Evolutionary conservation across 75 land plant genomes (phyloP).

Genomic region (Chamaecyparis obtusa): DNA sequence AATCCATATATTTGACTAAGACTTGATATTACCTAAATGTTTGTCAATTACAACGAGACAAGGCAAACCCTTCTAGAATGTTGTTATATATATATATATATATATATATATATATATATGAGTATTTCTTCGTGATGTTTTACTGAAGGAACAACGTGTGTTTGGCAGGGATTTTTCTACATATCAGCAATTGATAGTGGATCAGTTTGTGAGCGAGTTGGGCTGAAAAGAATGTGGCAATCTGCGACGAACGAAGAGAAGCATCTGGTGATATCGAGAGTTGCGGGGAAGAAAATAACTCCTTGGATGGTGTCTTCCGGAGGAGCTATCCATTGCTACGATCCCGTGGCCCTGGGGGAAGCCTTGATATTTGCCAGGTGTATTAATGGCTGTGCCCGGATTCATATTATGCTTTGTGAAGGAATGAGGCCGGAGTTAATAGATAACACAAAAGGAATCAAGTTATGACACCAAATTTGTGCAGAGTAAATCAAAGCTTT

Average conservation of each 20-base stretch:
- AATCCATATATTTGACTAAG: no score
- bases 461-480: background rate
- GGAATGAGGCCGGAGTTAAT: background rate
- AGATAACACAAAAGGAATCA: background rate
- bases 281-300: slow-evolving; percentile 33
- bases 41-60: no score
- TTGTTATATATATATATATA: no score
- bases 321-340: slow-evolving; percentile 38
- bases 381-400: background rate
- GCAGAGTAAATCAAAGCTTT: no score
- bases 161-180: slow-evolving; percentile 34
- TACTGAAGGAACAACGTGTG: no score
- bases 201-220: slow-evolving; percentile 32
- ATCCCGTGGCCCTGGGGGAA: slow-evolving; percentile 22
- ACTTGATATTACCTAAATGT: no score
- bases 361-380: slow-evolving; percentile 8
- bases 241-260: slow-evolving; percentile 19
- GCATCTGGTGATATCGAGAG: slow-evolving; percentile 34
- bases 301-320: slow-evolving; percentile 28
- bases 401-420: background rate
- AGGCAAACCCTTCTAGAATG: no score
- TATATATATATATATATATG: no score
- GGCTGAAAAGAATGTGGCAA: slow-evolving; percentile 21
- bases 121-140: background rate
- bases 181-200: slow-evolving; percentile 27